Evolutionary conservation across 352 stramenopile species (phyloP), one percentile per base, ranked within the genome.

Genomic region (Phytophthora kernoviae): DNA sequence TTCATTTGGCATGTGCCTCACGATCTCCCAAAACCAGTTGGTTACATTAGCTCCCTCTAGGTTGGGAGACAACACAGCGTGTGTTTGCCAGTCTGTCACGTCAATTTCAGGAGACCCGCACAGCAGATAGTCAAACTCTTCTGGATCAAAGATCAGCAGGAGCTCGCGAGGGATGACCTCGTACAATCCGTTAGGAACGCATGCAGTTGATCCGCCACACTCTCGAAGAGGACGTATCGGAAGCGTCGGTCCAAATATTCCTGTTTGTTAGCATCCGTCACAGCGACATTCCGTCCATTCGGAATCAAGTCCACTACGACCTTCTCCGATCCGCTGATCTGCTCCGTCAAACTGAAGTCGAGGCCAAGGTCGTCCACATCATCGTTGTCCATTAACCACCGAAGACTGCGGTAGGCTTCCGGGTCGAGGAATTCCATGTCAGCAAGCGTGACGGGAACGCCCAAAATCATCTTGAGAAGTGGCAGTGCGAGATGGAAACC

Each of bases 381-480:
- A n/a, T 75, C 62, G 34, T 82, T 76, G 22, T 84, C 68, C 43
- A 86, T 65, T 20, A 91, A 46, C 70, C 76, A 87, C n/a, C 48
- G 40, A 50, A 90, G 41, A 46, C 60, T 89, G 58, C 73, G 73
- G 56, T 87, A 85, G 5, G 70, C 58, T 18, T 79, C 74, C 4
- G 78, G 72, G 49, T 91, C 78, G 12, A 84, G 69, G 40, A 74
- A 79, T 70, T 98, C 87, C 34, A 98, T 79, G 65, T 99, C 96
- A 18, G 81, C 77, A 48, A 99, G 96, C 1, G 83, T 93, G 15
- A 99, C 81, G 1, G 97, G 96, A 56, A 95, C 95, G 40, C 91
- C 96, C 7, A 99, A 76, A n/a, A 99, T 90, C 56, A 99, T 88
- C 75, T 99, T 99, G 69, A 99, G 97, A 51, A 99, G 72, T 42